These are phyloP conservation scores for Komagataella kurtzmanii DNA, from an alignment of 805 yeast species.

Conservation along the genomic window DNA sequence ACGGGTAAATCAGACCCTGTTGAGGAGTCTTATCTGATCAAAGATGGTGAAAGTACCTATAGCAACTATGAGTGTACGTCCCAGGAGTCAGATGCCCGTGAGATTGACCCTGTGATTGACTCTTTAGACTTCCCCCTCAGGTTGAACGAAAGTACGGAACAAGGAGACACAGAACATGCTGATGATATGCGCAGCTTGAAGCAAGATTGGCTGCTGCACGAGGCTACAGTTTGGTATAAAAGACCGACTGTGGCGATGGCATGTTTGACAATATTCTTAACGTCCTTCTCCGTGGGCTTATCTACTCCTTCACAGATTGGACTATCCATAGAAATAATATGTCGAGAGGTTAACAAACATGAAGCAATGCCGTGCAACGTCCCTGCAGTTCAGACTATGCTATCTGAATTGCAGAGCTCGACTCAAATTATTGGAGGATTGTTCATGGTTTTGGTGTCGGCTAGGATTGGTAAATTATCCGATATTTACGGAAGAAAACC, in stretches of 20 bases:
- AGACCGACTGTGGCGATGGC: not conserved
- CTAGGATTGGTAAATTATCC: conserved; percentile 48
- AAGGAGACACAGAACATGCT: not conserved
- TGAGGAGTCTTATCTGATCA: not conserved
- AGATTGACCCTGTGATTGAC: not conserved
- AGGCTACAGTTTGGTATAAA: not conserved
- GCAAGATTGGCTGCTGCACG: not conserved
- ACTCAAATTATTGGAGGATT: not conserved
- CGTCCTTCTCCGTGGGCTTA: not conserved
- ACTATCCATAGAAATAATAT: not conserved
- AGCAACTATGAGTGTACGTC: not conserved
- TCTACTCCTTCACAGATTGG: not conserved
- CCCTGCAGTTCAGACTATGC: not conserved
- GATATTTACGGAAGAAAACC: conserved; percentile 53
- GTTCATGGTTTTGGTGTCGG: conserved; percentile 9
- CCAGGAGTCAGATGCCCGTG: not conserved
- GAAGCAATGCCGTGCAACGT: not conserved
- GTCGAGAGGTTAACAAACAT: not conserved
- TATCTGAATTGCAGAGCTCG: not conserved
- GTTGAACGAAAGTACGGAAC: not conserved
- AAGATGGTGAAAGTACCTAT: not conserved
- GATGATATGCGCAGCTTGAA: not conserved
- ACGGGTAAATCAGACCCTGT: not conserved
- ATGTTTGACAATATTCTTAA: not conserved
- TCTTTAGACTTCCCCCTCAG: not conserved